phyloP scores from a whole-genome alignment of 345 rosid species.

The Raphanus raphanistrum region DNA sequence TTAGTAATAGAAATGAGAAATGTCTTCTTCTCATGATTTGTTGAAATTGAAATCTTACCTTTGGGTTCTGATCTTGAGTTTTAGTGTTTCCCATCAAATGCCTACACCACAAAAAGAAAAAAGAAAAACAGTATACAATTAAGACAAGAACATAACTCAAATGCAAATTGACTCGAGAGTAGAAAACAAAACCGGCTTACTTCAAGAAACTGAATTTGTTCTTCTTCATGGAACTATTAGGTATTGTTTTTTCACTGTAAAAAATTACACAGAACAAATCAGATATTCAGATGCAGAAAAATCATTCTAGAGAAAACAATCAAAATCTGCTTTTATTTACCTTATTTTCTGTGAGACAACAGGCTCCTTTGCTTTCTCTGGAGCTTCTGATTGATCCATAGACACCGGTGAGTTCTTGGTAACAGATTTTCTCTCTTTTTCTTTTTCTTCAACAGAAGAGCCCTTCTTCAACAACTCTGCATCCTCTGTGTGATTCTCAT shows the following conservation, averaged over 20 bases:
- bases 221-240: constrained; percentile 7
- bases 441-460: constrained; percentile 1
- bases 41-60: constrained; percentile 16
- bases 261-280: not conserved
- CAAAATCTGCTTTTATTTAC: constrained; percentile 14
- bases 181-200: constrained; percentile 7
- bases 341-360: constrained; percentile 22
- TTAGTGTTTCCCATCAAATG: constrained; percentile 21
- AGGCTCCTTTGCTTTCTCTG: constrained; percentile 19
- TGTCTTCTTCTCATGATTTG: not conserved
- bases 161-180: not conserved
- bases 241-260: constrained; percentile 19
- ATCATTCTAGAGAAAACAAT: not conserved
- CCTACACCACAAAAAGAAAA: constrained; percentile 9
- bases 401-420: constrained; percentile 6
- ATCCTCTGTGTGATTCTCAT: not conserved
- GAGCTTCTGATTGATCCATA: constrained; percentile 10
- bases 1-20: constrained; percentile 11
- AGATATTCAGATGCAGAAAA: not conserved
- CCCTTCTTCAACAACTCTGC: constrained; percentile 12
- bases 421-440: constrained; percentile 9
- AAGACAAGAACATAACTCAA: not conserved
- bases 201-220: constrained; percentile 29
- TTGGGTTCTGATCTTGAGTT: constrained; percentile 21
- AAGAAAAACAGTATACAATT: not conserved